Evolutionary conservation across 345 rosid species (phyloP).

Genomic region (Bretschneidera sinensis): DNA sequence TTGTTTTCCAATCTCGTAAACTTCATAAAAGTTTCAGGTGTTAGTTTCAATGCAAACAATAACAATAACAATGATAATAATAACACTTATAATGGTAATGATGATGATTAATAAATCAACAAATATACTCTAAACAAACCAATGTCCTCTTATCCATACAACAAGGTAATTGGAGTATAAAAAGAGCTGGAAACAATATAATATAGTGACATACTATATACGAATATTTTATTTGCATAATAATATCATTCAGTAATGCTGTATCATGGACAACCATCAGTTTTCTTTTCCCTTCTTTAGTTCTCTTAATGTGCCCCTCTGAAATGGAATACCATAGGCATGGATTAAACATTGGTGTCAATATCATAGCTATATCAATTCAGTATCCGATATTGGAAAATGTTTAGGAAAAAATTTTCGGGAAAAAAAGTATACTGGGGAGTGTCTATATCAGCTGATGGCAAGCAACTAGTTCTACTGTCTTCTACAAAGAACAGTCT

Average conservation of each 20-base stretch:
- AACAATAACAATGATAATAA: not conserved
- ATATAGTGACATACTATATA: no score
- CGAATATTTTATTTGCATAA: no score
- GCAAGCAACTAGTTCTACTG: conserved; percentile 4
- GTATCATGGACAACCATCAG: no score
- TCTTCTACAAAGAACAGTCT: not conserved
- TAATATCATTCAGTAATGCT: no score
- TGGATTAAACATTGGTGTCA: not conserved
- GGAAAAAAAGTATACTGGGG: not conserved
- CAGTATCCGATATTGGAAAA: conserved; percentile 2
- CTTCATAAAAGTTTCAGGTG: conserved; percentile 31
- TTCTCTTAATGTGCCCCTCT: no score
- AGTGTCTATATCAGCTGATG: not conserved
- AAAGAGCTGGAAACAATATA: not conserved
- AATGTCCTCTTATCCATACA: not conserved
- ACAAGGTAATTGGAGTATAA: not conserved
- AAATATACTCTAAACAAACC: not conserved
- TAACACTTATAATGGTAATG: not conserved
- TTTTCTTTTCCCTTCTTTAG: no score
- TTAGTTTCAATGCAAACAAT: conserved; percentile 10
- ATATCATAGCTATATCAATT: not conserved
- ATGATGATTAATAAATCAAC: conserved; percentile 6
- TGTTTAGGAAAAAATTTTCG: not conserved
- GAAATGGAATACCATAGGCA: not conserved
- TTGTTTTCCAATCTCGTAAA: conserved; percentile 73